Base-by-base conservation (phyloP, 2,329 filamentous ascomycete species). In the Biscogniauxia sp. region DNA sequence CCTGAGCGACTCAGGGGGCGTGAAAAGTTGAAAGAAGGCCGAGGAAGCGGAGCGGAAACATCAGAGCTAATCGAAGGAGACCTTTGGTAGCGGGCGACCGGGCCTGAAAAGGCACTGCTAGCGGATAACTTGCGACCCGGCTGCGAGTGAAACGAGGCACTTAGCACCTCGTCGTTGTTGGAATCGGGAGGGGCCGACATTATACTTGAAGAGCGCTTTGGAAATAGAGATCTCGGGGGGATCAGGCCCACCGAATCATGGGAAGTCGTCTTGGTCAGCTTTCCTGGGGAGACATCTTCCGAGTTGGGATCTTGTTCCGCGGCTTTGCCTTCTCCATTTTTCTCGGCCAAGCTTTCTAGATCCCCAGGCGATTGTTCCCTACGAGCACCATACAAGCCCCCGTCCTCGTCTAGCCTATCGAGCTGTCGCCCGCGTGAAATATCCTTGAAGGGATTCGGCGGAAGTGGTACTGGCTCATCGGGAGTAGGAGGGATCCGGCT, bases 11-110 rank as follows among this genome's bases (percentile, higher is more conserved):
- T 97, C 62, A 96, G 78, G 0, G 95, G 95, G 51, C 95, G 85
- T 0, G 95, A 98, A 74, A 98, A 98, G 76, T 99, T 98, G 77
- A 96, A 94, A 0, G 90, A 87, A 0, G 92, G 90, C 17, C 89
- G 85, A 13, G 88, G 86, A 41, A 93, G 71, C 9, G 75, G 83
- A 52, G 83, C 82, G 1, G 93, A 96, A 55, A 86, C 85, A 63
- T 97, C 92, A 1, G 94, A 98, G 63, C 88, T 88, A 45, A 92
- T 83, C 0, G 95, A 98, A 1, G 93, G 92, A 0, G 93, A 96
- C 69, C 93, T 85, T 61, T 87, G 85, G 68, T 88, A 84, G 26
- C 86, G 81, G 17, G 84, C 81, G 60, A 64, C 68, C 26, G 74
- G 70, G n/a, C 70, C 74, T 6, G 73, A 80, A 26, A 82, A 76